Percentiles rank a stretch among this genome's conserved stretches.
Conservation (phyloP, 345 rosid species). For the Xanthoceras sorbifolium region DNA sequence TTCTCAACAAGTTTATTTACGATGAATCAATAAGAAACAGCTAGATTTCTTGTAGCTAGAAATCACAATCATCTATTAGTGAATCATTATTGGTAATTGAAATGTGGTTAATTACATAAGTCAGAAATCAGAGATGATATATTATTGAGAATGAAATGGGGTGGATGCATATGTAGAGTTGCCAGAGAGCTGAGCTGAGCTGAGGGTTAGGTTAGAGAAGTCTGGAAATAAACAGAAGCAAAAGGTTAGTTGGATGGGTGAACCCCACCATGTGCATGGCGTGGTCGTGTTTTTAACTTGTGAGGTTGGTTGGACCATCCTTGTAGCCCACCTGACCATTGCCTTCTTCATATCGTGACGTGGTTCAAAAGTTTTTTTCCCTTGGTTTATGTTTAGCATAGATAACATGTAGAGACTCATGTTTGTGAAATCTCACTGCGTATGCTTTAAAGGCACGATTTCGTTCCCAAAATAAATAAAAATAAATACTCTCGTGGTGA, state of each 20-base stretch:
- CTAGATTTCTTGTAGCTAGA: no score
- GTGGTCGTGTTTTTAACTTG: not conserved
- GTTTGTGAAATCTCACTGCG: no score
- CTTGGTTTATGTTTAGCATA: not conserved
- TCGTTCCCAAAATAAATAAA: not conserved
- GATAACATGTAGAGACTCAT: not conserved
- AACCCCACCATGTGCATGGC: constrained; percentile 39
- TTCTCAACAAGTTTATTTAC: no score
- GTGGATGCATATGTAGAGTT: constrained; percentile 7
- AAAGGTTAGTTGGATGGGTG: constrained; percentile 18
- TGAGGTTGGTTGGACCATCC: constrained; percentile 28
- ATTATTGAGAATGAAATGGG: not conserved
- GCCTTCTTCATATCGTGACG: not conserved
- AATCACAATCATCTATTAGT: no score
- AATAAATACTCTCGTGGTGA: no score
- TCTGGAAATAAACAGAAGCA: constrained; percentile 16
- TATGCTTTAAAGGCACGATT: no score
- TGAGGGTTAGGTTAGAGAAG: not conserved
- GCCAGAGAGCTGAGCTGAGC: not conserved
- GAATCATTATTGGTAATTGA: no score
- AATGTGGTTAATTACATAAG: no score
- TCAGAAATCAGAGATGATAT: not conserved
- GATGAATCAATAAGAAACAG: no score
- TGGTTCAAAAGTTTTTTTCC: not conserved
- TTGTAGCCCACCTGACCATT: not conserved